Evolutionary conservation across 106 monocot genomes (phyloP), one percentile per base, ranked within the genome.

Genomic region (Vanilla planifolia): DNA sequence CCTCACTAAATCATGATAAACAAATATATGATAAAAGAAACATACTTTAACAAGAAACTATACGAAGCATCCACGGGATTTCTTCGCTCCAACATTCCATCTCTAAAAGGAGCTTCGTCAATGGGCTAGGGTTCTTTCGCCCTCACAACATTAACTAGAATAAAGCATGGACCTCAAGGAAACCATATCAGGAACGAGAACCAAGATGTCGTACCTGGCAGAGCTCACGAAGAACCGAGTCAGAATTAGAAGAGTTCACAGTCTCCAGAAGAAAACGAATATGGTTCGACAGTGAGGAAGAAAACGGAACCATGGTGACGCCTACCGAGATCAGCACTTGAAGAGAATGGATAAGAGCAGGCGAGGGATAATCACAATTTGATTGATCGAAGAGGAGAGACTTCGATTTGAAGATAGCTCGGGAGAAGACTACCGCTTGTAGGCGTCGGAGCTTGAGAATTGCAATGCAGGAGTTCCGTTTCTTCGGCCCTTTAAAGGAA

Each of bases 241-340:
- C 77, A 63, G 30, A 60, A 59, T 70, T 80, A 30, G 80, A 66
- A 28, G 64, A 60, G 39, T 42, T 64, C 33, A 43, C 58, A 48
- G 61, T 55, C 51, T 78, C 64, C 25, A 86, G 50, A 26, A 81
- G 81, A 50, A 71, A 58, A 17, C 81, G 74, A 35, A 81, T 78
- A 53, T 81, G 64, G 19, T 26, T 63, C 36, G 63, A 52, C 33
- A 75, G 61, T 16, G 64, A 17, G 39, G 86, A 30, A 2, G 67
- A 33, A 40, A 75, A 68, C 3, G 78, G 73, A 33, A 75, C 46
- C 86, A 86, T 86, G 20, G 28, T 48, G 66, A 26, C 64, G 30
- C n/a, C 33, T 42, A 48, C 29, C 34, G 6, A 24, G 13, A 16
- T 14, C 3, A 21, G 14, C 19, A 19, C 22, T 21, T 22, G 24